These are phyloP conservation scores for Barnettozyma vustinii DNA, from an alignment of 805 yeast genomes.

Conservation along the genomic window DNA sequence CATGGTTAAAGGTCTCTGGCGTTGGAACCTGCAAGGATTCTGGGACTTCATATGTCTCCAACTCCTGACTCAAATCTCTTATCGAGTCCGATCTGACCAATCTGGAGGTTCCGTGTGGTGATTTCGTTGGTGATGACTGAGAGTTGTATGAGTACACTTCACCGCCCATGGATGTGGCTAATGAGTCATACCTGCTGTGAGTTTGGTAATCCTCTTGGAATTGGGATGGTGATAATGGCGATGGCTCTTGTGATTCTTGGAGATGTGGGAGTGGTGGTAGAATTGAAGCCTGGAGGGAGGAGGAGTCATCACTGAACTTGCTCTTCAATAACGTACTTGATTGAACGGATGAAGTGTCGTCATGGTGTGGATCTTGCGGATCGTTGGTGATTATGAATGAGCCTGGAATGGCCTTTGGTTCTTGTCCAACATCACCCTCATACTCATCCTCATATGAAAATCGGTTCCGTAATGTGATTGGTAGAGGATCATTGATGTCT, in stretches of 20 bases:
- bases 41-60: conserved; percentile 3
- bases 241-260: not conserved
- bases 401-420: not conserved
- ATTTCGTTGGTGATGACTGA: not conserved
- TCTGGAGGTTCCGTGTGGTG: not conserved
- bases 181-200: not conserved
- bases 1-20: not conserved
- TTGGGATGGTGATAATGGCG: too few relatives aligned
- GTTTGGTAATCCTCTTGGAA: not conserved
- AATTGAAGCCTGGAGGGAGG: not conserved
- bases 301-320: not conserved
- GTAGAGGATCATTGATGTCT: not conserved
- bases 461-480: not conserved
- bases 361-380: not conserved
- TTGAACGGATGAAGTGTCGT: not conserved
- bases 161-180: conserved; percentile 2
- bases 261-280: not conserved
- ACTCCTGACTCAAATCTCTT: not conserved
- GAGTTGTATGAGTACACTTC: conserved; percentile 2
- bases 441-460: not conserved
- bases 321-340: not conserved
- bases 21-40: not conserved
- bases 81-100: conserved; percentile 2
- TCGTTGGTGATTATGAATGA: not conserved
- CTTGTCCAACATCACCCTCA: not conserved